Conservation (phyloP, 352 stramenopile genomes). For the Phytophthora pinifolia region DNA sequence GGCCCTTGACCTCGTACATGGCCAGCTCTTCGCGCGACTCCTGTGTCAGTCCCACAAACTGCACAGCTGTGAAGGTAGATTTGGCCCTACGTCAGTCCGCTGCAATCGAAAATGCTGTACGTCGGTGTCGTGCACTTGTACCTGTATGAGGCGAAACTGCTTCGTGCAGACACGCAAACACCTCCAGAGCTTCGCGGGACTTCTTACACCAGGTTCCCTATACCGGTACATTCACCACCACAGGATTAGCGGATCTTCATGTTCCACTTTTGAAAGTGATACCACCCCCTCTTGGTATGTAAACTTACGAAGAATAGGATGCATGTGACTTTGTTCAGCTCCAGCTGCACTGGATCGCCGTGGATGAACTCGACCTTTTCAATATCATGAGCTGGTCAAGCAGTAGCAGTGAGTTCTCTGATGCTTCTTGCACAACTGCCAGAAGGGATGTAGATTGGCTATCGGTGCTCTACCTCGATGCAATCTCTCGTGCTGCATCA, state of each 20-base stretch:
- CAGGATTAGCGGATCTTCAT: neutral
- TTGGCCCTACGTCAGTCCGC: conserved; percentile 3
- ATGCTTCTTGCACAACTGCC: no score
- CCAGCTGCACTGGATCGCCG: conserved; percentile 45
- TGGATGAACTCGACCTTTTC: conserved; percentile 61
- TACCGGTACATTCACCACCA: neutral
- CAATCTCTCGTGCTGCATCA: conserved; percentile 33
- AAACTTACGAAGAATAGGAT: conserved; percentile 84
- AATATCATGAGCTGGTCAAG: conserved; percentile 33
- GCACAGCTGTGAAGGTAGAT: conserved; percentile 28
- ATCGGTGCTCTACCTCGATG: conserved; percentile 8
- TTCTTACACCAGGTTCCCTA: conserved; percentile 68
- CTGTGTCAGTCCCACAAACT: conserved; percentile 71
- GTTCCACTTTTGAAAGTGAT: neutral
- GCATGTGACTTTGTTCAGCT: conserved; percentile 63
- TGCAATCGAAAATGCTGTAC: neutral
- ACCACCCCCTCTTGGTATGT: no score
- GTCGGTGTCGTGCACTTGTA: conserved; percentile 3
- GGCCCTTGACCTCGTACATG: conserved; percentile 62
- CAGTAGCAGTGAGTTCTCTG: no score
- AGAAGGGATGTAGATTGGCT: neutral
- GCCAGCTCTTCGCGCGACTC: conserved; percentile 62
- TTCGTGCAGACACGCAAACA: conserved; percentile 47
- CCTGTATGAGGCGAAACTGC: conserved; percentile 32
- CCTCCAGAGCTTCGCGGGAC: conserved; percentile 50